Percentiles rank a stretch among this genome's conserved stretches.
Evolutionary conservation across 257 asterid species (phyloP).

Genomic region (Penstemon newberryi): DNA sequence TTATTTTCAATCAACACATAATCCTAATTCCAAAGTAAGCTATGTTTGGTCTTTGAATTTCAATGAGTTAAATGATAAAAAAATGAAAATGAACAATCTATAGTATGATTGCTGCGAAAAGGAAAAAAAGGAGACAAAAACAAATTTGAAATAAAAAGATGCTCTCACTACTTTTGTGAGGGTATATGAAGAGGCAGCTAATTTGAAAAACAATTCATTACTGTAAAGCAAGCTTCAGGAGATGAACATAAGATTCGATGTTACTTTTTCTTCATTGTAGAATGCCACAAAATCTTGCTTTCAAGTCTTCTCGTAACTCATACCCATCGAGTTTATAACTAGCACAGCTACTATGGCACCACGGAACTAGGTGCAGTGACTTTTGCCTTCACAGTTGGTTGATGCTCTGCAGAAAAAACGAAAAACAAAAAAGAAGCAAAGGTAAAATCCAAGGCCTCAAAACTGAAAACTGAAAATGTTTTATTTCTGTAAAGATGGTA

Average conservation of each 20-base stretch:
- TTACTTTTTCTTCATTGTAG: neutral
- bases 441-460: neutral
- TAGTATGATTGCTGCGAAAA: too few species aligned
- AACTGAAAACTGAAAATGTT: neutral
- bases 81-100: too few species aligned
- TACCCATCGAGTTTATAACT: neutral
- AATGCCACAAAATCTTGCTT: constrained; percentile 4
- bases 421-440: neutral
- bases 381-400: constrained; percentile 45
- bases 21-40: too few species aligned
- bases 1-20: too few species aligned
- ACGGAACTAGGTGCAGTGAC: constrained; percentile 31
- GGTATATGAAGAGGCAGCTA: too few species aligned
- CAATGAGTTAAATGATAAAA: too few species aligned
- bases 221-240: constrained; percentile 7
- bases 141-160: neutral
- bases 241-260: neutral
- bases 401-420: constrained; percentile 47
- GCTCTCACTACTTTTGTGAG: too few species aligned
- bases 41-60: too few species aligned
- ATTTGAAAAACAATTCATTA: neutral
- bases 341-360: constrained; percentile 30
- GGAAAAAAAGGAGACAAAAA: too few species aligned
- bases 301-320: neutral
- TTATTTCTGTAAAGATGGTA: neutral